Conservation (phyloP, 306 rosid species). For the Prunus dulcis region DNA sequence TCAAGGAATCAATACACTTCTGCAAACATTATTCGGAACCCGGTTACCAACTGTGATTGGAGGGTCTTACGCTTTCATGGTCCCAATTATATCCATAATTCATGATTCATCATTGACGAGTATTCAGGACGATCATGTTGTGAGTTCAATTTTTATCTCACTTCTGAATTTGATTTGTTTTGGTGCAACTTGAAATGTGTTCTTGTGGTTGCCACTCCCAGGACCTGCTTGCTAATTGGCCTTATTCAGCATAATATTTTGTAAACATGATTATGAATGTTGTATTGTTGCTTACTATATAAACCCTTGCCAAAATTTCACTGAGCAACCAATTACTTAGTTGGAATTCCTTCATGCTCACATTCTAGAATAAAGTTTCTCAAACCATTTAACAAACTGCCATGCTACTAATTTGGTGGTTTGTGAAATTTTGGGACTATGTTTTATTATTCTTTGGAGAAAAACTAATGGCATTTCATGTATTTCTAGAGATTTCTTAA, state of each 20-base stretch:
- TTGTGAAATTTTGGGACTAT: not conserved
- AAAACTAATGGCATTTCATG: slow-evolving; percentile 16
- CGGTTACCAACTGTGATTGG: slow-evolving; percentile 94
- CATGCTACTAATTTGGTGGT: not conserved
- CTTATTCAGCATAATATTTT: not conserved
- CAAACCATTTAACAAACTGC: not conserved
- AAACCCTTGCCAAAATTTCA: not conserved
- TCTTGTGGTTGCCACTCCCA: not conserved
- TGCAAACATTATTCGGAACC: slow-evolving; percentile 95
- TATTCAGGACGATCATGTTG: slow-evolving; percentile 73
- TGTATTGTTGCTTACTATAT: not conserved
- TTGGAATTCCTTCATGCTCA: not conserved
- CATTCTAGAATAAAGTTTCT: not conserved
- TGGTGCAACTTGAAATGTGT: not conserved
- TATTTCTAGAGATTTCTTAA: slow-evolving; percentile 71
- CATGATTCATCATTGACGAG: slow-evolving; percentile 64
- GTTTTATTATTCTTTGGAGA: not conserved
- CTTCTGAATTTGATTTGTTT: not conserved
- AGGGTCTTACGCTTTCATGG: slow-evolving; percentile 96
- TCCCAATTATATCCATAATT: slow-evolving; percentile 87
- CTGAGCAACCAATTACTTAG: not conserved
- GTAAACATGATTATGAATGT: not conserved
- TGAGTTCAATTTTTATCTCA: slow-evolving; percentile 30
- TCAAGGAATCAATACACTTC: slow-evolving; percentile 89
- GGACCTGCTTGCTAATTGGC: not conserved